Evolutionary conservation across 2,329 filamentous ascomycete genomes (phyloP).

Genomic region (Botrytis fragariae): DNA sequence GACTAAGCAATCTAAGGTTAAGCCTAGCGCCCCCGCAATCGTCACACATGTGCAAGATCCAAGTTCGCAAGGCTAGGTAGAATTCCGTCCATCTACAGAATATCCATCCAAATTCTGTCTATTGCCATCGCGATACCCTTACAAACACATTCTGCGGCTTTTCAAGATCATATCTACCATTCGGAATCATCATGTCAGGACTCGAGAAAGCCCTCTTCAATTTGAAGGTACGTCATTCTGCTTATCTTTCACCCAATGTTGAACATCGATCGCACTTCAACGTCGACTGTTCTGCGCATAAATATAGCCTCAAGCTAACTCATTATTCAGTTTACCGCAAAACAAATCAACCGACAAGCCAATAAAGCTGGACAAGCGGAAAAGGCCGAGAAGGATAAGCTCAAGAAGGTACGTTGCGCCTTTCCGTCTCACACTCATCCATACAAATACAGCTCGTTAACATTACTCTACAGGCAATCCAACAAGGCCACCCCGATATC

Average conservation of each 20-base stretch:
- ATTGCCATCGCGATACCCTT: neutral
- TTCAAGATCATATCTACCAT: neutral
- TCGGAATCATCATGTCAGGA: slow-evolving; percentile 50
- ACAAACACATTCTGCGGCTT: neutral
- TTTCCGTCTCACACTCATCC: neutral
- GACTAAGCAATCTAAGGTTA: slow-evolving; percentile 4
- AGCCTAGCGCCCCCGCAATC: slow-evolving; percentile 13
- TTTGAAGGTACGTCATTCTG: slow-evolving; percentile 48
- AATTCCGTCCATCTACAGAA: slow-evolving; percentile 16
- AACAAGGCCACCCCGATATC: slow-evolving; percentile 57
- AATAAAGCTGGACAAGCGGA: slow-evolving; percentile 61
- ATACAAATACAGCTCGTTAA: slow-evolving; percentile 8
- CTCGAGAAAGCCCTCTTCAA: slow-evolving; percentile 62
- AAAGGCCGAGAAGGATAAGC: slow-evolving; percentile 57
- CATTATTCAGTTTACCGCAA: slow-evolving; percentile 53
- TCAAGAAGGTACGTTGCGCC: slow-evolving; percentile 51
- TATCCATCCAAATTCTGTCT: neutral
- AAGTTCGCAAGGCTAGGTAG: slow-evolving; percentile 12
- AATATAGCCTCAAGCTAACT: slow-evolving; percentile 20
- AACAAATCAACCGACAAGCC: slow-evolving; percentile 61
- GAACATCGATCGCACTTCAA: slow-evolving; percentile 3
- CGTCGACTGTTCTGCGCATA: neutral
- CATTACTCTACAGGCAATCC: slow-evolving; percentile 49
- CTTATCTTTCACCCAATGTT: slow-evolving; percentile 22
- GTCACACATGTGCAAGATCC: slow-evolving; percentile 5